Base-by-base conservation (phyloP, 2,329 filamentous ascomycete species). In the Cladobotryum mycophilum region DNA sequence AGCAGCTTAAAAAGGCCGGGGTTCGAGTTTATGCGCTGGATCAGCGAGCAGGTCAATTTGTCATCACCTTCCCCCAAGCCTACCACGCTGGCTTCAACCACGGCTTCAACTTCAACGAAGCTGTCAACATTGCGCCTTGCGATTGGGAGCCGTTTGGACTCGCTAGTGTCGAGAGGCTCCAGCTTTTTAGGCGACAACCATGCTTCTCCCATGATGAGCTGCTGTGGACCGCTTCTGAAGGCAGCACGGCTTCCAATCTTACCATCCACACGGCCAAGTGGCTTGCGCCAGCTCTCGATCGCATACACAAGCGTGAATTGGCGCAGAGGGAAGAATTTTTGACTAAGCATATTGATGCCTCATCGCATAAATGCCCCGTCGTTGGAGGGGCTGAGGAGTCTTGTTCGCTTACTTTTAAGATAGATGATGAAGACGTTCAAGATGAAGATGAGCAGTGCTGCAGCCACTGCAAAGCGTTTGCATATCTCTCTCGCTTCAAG, bases 81-180 rank as follows among this genome's bases (percentile, higher is more conserved):
- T 99, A 97, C 61, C 93, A 99, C 65, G 92, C 93, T 5, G 93
- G 93, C 0, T 99, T 99, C 72, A 99, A 99, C 61, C 93, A 99
- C 61, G 93, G 88, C 0, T 99, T 99, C 74, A 99, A 99, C 65
- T 95, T 96, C 69, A 99, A 99, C 60, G 93, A 99, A 67, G 93
- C 93, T 5, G 93, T 99, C 59, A 99, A 99, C 65, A 99, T 99
- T 70, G 93, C 93, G 0, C 93, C 93, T 0, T 78, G 76, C 25
- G 93, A 99, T 61, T 99, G 93, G 93, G 93, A 99, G 62, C 89
- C 90, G 0, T 95, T 84, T 64, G 93, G 93, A 2, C 84, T 92
- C 49, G 79, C 84, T 25, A 91, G 93, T 1, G 91, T 97, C 1
- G 85, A 92, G 60, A 80, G 92, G 57, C 75, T 97, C 30, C 89